Evolutionary conservation across 352 stramenopile species (phyloP), one percentile per base, ranked within the genome.

Genomic region (Globisporangium polare): DNA sequence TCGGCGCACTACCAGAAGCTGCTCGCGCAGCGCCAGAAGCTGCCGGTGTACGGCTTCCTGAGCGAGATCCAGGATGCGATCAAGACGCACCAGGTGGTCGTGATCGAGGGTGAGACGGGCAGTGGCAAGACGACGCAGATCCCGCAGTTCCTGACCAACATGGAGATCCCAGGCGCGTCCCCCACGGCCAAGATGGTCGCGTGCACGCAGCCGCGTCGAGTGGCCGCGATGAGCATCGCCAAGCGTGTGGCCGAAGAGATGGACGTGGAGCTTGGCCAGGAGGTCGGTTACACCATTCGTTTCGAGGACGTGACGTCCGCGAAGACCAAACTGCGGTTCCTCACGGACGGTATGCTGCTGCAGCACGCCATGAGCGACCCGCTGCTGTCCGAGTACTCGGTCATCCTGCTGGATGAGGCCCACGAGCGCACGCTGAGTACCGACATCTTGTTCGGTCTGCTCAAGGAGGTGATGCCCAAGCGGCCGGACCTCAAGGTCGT

Each of bases 201-300:
- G 27, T 99, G 96, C 68, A 99, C 98, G 37, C 98, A 99, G 77
- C 98, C 98, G 15, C 88, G 98, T 52, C 86, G 98, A 70, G 97
- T 99, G 39, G 98, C 98, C 2, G 98, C 98, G 18, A 99, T 98
- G 71, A 98, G 83, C 67, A 98, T 99, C 65, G 97, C 97, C 24
- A 90, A 93, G 65, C 97, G 98, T 67, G 98, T 99, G 10, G 93
- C 97, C 0, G 97, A 99, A 60, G 98, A 99, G 73, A 98, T 99
- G 94, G 97, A 99, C 72, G 97, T 99, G 6, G 73, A 89, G 56
- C 77, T 99, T 18, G 98, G 98, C 17, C 72, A 97, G 59, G 89
- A 99, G 68, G 98, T 99, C 3, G 98, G 98, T 18, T 99, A 99
- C 74, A 99, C 95, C 12, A 99, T 99, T 77, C 96, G 98, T 54